Evolutionary conservation across 2,329 filamentous ascomycete species (phyloP).

Genomic region (Dryadomyces quercivorus): DNA sequence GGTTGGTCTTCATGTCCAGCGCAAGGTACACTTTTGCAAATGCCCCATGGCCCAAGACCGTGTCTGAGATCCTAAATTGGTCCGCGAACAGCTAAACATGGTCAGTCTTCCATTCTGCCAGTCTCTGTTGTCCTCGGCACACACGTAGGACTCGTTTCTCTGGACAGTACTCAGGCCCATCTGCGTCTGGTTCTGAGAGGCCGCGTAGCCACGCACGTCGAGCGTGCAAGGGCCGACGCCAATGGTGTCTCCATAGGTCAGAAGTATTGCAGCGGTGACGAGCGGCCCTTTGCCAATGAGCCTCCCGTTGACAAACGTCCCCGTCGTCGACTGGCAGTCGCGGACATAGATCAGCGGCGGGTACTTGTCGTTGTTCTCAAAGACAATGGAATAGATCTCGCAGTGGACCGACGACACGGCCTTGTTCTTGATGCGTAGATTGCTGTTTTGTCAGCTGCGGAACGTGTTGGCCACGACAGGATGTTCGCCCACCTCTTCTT

Average conservation of each 20-base stretch:
- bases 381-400: conserved; percentile 41
- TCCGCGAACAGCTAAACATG: conserved; percentile 29
- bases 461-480: not conserved
- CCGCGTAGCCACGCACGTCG: conserved; percentile 18
- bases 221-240: conserved; percentile 24
- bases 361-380: conserved; percentile 23
- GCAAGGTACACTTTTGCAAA: conserved; percentile 43
- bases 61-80: conserved; percentile 34
- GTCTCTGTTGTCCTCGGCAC: not conserved
- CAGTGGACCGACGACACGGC: conserved; percentile 40
- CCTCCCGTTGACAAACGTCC: conserved; percentile 37
- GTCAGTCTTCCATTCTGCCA: conserved; percentile 6
- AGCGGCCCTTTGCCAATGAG: conserved; percentile 27
- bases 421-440: conserved; percentile 26
- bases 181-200: conserved; percentile 4
- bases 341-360: conserved; percentile 36
- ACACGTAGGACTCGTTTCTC: conserved; percentile 22
- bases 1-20: conserved; percentile 34
- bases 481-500: conserved; percentile 15
- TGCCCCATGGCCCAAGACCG: conserved; percentile 39
- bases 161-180: conserved; percentile 16
- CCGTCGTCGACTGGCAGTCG: conserved; percentile 40
- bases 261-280: conserved; percentile 30
- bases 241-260: conserved; percentile 39
- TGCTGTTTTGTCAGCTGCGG: conserved; percentile 14